A percentile compares a stretch with the other conserved stretches of the same genome.
phyloP scores from a whole-genome alignment of 2,329 filamentous ascomycete genomes.

The Aureobasidium namibiae region DNA sequence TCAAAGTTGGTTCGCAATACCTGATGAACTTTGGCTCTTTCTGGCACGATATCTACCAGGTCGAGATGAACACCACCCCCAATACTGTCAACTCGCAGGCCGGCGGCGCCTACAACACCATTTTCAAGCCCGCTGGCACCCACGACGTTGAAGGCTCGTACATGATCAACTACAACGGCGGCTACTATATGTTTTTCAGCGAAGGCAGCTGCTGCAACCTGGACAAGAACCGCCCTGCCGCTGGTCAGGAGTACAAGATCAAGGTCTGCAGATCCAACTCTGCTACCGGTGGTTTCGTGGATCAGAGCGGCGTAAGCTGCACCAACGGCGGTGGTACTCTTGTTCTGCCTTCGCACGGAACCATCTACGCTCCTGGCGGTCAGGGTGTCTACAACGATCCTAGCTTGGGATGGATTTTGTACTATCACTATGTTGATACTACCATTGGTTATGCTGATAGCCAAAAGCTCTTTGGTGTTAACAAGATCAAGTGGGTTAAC shows the following conservation, averaged over 20 bases:
- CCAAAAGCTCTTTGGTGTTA: slow-evolving; percentile 15
- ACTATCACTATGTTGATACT: slow-evolving; percentile 55
- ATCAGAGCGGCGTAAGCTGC: slow-evolving; percentile 47
- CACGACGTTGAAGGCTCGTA: slow-evolving; percentile 51
- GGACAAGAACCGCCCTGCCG: slow-evolving; percentile 41
- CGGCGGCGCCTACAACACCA: slow-evolving; percentile 36
- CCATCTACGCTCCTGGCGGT: slow-evolving; percentile 53
- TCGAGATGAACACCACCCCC: slow-evolving; percentile 35
- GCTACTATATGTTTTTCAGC: slow-evolving; percentile 59
- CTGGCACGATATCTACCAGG: slow-evolving; percentile 58
- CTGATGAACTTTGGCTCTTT: slow-evolving; percentile 59
- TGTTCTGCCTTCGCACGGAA: slow-evolving; percentile 52
- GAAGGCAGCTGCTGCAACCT: slow-evolving; percentile 56
- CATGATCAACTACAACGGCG: slow-evolving; percentile 47
- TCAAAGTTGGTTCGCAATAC: slow-evolving; percentile 36
- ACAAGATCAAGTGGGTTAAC: slow-evolving; percentile 15
- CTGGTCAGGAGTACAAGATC: slow-evolving; percentile 58
- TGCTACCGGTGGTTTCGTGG: slow-evolving; percentile 48
- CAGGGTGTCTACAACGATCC: slow-evolving; percentile 51
- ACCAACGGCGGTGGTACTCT: slow-evolving; percentile 50
- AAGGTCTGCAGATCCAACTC: slow-evolving; percentile 52
- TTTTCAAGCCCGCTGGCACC: slow-evolving; percentile 43
- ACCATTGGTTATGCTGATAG: slow-evolving; percentile 43
- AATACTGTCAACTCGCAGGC: slow-evolving; percentile 25
- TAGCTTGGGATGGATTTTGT: slow-evolving; percentile 45